Evolutionary conservation across 352 stramenopile genomes (phyloP).

Genomic region (Phytopythium montanum): DNA sequence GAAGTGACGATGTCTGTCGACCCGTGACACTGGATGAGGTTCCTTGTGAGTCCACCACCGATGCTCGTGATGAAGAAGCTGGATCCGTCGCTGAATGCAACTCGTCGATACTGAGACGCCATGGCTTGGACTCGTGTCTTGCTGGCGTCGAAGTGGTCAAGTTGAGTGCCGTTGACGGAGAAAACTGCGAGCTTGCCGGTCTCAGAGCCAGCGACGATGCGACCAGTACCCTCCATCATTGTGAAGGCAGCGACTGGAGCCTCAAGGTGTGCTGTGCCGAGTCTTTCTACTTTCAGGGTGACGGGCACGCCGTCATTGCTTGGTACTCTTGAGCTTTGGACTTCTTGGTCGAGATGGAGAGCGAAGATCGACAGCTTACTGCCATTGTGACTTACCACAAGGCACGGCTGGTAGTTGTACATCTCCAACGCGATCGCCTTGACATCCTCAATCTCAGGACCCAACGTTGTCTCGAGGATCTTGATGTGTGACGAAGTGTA

Average conservation of each 20-base stretch:
- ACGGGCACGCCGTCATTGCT: too few relatives aligned
- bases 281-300: neutral
- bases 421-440: constrained; percentile 14
- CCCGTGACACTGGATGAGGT: neutral
- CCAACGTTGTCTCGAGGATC: constrained; percentile 16
- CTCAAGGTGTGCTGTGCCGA: neutral
- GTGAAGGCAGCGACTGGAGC: constrained; percentile 3
- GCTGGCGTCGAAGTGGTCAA: constrained; percentile 30
- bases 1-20: constrained; percentile 15
- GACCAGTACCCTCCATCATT: constrained; percentile 14
- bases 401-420: constrained; percentile 5
- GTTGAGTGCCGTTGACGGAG: constrained; percentile 37
- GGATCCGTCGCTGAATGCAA: constrained; percentile 40
- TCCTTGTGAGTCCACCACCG: neutral
- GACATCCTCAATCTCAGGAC: constrained; percentile 10
- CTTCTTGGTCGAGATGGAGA: neutral
- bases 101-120: constrained; percentile 9
- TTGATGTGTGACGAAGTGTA: constrained; percentile 20
- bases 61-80: constrained; percentile 18
- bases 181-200: constrained; percentile 23
- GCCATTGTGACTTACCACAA: neutral
- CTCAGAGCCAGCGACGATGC: constrained; percentile 18
- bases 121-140: constrained; percentile 17
- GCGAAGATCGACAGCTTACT: neutral
- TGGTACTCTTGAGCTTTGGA: too few relatives aligned